Evolutionary conservation across 2,329 filamentous ascomycete species (phyloP).

Genomic region (Exophiala alcalophila): DNA sequence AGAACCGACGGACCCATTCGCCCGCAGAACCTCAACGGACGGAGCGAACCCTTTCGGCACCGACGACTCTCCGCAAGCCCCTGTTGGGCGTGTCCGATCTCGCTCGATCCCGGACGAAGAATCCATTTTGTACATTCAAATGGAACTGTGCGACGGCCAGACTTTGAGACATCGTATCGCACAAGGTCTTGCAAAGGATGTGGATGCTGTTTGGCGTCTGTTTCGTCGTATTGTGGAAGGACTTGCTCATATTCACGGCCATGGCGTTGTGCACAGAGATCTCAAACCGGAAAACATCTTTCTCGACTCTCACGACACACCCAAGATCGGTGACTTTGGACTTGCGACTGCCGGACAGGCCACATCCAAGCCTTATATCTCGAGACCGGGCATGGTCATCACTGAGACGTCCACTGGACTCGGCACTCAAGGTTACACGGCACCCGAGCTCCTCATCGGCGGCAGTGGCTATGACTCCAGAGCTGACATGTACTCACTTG

Average conservation of each 20-base stretch:
- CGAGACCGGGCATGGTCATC: constrained; percentile 18
- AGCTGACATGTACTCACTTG: constrained; percentile 97
- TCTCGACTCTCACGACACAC: constrained; percentile 83
- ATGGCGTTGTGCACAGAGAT: constrained; percentile 92
- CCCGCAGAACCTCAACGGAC: neutral
- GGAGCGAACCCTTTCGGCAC: constrained; percentile 14
- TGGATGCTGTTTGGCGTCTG: constrained; percentile 80
- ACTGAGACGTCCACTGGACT: constrained; percentile 44
- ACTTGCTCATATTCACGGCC: constrained; percentile 79
- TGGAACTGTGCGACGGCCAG: constrained; percentile 96
- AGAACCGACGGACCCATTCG: constrained; percentile 13
- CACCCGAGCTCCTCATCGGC: constrained; percentile 71
- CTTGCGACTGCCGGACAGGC: constrained; percentile 80
- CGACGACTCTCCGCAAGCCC: constrained; percentile 12
- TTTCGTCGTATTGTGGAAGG: constrained; percentile 91
- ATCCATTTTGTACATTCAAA: constrained; percentile 90
- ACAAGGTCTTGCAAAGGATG: constrained; percentile 68
- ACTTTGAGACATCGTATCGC: constrained; percentile 83
- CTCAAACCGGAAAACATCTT: constrained; percentile 98
- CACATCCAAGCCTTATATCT: constrained; percentile 11
- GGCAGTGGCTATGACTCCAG: constrained; percentile 77
- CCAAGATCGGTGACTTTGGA: constrained; percentile 95
- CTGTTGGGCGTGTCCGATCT: constrained; percentile 9
- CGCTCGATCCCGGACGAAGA: constrained; percentile 15
- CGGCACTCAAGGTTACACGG: constrained; percentile 84